Evolutionary conservation across 2,329 filamentous ascomycete genomes (phyloP).

Genomic region (Purpureocillium takamizusanense): DNA sequence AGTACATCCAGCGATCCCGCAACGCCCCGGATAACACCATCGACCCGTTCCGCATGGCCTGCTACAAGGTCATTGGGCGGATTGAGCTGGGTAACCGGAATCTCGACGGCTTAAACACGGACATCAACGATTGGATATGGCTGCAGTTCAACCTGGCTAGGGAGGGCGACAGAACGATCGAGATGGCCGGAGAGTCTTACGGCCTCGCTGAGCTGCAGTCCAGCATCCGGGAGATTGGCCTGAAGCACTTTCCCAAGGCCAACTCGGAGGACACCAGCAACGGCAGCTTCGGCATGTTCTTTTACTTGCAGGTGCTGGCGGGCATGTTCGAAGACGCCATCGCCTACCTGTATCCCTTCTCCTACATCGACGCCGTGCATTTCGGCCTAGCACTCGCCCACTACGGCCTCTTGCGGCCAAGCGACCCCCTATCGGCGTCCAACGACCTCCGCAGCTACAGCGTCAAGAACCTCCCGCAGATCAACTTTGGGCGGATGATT

Average conservation of each 20-base stretch:
- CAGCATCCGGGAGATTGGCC: slow-evolving; percentile 80
- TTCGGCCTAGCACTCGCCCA: slow-evolving; percentile 84
- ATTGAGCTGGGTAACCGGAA: slow-evolving; percentile 58
- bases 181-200: slow-evolving; percentile 58
- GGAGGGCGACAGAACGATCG: slow-evolving; percentile 53
- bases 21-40: slow-evolving; percentile 80
- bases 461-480: slow-evolving; percentile 63
- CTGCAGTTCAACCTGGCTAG: slow-evolving; percentile 61
- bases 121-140: slow-evolving; percentile 65
- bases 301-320: slow-evolving; percentile 82
- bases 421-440: slow-evolving; percentile 66
- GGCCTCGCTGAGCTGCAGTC: slow-evolving; percentile 61
- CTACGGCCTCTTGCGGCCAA: slow-evolving; percentile 82
- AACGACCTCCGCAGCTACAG: slow-evolving; percentile 62
- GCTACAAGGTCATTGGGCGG: slow-evolving; percentile 93
- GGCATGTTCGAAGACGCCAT: slow-evolving; percentile 94
- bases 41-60: slow-evolving; percentile 93
- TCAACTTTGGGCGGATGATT: slow-evolving; percentile 90
- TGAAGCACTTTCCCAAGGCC: slow-evolving; percentile 80
- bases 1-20: slow-evolving; percentile 77
- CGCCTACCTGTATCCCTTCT: slow-evolving; percentile 83
- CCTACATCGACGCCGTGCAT: slow-evolving; percentile 89
- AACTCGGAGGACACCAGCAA: slow-evolving; percentile 64
- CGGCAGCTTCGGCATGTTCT: slow-evolving; percentile 80
- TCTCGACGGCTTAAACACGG: slow-evolving; percentile 52